Evolutionary conservation across 2,329 filamentous ascomycete genomes (phyloP).

Genomic region (Clonostachys rhizophaga): DNA sequence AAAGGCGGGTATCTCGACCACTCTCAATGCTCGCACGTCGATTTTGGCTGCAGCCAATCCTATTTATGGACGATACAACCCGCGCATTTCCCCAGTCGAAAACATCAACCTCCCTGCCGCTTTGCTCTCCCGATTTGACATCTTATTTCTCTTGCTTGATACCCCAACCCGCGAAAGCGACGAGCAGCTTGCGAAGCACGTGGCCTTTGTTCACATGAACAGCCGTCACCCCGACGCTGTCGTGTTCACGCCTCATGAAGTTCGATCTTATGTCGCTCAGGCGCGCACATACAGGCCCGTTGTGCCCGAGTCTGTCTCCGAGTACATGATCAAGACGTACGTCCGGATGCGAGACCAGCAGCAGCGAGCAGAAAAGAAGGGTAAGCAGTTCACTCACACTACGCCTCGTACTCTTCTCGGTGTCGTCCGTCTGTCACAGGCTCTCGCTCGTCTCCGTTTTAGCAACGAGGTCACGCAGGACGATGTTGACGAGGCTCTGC

Average conservation of each 20-base stretch:
- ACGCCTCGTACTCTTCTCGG: constrained; percentile 91
- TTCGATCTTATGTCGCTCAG: constrained; percentile 92
- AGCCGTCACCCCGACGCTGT: constrained; percentile 74
- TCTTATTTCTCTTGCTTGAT: constrained; percentile 95
- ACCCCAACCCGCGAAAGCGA: constrained; percentile 86
- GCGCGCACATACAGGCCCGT: constrained; percentile 85
- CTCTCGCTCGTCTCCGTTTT: constrained; percentile 88
- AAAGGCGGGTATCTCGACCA: constrained; percentile 67
- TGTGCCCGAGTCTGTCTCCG: constrained; percentile 79
- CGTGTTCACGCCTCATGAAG: constrained; percentile 89
- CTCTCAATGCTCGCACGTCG: constrained; percentile 90
- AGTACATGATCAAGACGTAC: constrained; percentile 97
- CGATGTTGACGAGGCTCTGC: constrained; percentile 91
- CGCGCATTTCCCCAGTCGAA: constrained; percentile 92
- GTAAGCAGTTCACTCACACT: constrained; percentile 91
- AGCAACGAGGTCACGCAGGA: constrained; percentile 79
- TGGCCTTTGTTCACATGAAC: constrained; percentile 96
- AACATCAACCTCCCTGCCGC: constrained; percentile 99
- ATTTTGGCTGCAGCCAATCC: constrained; percentile 96
- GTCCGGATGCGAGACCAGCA: constrained; percentile 91
- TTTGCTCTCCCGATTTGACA: constrained; percentile 92
- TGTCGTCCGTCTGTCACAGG: constrained; percentile 88
- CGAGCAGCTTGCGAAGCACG: constrained; percentile 91
- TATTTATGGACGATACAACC: constrained; percentile 96
- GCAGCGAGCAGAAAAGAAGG: constrained; percentile 83